A percentile compares a stretch with the other conserved stretches of the same genome.
These are phyloP conservation scores for Globisporangium rhizosaccharum DNA, from an alignment of 352 stramenopile species.

Conservation along the genomic window DNA sequence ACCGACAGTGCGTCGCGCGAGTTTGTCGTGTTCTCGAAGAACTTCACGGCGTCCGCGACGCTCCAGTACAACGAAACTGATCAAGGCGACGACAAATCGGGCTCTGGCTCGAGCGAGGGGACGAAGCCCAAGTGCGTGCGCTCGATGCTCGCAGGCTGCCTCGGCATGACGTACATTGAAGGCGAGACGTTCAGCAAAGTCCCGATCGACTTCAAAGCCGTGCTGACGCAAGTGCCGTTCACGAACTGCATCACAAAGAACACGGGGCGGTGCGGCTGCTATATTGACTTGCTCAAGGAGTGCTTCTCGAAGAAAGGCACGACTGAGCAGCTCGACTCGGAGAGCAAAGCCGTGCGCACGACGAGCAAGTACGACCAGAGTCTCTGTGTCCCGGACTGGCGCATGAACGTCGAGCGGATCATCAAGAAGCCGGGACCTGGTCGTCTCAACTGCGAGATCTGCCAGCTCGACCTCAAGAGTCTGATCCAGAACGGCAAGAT, in stretches of 20 bases:
- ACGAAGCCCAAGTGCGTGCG: constrained; percentile 32
- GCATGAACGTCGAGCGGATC: constrained; percentile 36
- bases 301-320: constrained; percentile 58
- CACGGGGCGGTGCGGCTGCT: constrained; percentile 59
- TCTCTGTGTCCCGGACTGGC: constrained; percentile 57
- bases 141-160: constrained; percentile 63
- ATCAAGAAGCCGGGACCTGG: constrained; percentile 47
- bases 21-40: constrained; percentile 66
- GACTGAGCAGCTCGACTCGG: constrained; percentile 27
- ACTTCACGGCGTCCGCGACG: constrained; percentile 43
- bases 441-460: constrained; percentile 71
- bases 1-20: constrained; percentile 27
- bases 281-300: constrained; percentile 54
- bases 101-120: constrained; percentile 18
- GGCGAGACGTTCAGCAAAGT: constrained; percentile 34
- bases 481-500: constrained; percentile 66
- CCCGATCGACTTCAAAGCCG: constrained; percentile 70
- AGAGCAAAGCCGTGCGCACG: constrained; percentile 22
- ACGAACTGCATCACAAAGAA: constrained; percentile 61
- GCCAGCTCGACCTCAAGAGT: constrained; percentile 59
- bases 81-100: constrained; percentile 19
- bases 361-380: constrained; percentile 56
- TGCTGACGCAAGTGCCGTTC: constrained; percentile 60
- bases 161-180: constrained; percentile 50
- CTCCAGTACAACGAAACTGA: constrained; percentile 13